Evolutionary conservation across 306 rosid genomes (phyloP), one percentile per base, ranked within the genome.

Genomic region (Gastrolobium bilobum): DNA sequence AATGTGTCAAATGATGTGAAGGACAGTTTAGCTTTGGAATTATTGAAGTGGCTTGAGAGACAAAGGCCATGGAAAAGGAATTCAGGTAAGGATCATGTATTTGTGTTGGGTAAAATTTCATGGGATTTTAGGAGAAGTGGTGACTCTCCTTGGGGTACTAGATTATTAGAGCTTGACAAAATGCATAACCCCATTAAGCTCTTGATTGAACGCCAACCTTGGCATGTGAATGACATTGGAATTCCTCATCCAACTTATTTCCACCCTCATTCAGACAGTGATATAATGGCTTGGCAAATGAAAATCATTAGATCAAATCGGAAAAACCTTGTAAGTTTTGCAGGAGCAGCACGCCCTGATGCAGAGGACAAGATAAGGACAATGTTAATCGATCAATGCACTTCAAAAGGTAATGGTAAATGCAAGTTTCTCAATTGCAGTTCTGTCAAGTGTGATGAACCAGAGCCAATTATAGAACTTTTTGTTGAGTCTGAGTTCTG

Each of bases 81-180:
- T 31, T 81, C 85, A 4, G 90, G 97, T 56, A 88, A 87, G 80
- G 97, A 92, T 83, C 94, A 90, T 78, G 90, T 88, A 2, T 64
- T 92, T 82, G 97, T 88, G 70, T 79, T 92, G 83, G 97, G 97
- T 3, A 92, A 92, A 69, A 85, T 92, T 72, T 92, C 97, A 8
- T 90, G 97, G 97, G 97, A 92, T 84, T 92, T 92, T 46, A 78
- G 97, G 81, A 81, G 97, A 70, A 60, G 73, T 1, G 72, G 31
- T 15, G 60, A 70, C 0, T 81, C 88, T 75, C 53, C 84, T 15
- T 92, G 97, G 94, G 97, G 94, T 5, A 87, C 86, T 26, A 90
- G 89, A 67, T 78, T 90, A 3, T 70, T 92, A 38, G 93, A 92
- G 79, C 87, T 80, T 73, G 87, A 82, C 46, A 86, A 87, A 79